Base-by-base conservation (phyloP, 2,329 filamentous ascomycete species). In the Penicillium sp. region DNA sequence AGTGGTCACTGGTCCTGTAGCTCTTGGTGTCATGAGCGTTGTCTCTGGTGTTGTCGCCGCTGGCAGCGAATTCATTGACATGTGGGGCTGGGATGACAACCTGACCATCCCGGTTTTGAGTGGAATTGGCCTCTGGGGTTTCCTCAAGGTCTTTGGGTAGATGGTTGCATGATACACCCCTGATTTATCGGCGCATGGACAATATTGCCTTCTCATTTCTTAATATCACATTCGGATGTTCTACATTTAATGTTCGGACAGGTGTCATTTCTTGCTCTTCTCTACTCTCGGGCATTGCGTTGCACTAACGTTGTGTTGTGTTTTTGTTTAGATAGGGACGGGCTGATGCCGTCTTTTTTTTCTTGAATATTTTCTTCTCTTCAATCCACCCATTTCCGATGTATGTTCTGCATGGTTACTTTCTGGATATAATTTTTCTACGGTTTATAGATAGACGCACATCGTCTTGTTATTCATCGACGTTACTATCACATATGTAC, bases 61-160 rank as follows among this genome's bases (percentile, higher is more conserved):
- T 53, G 86, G 86, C 41, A 97, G 91, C 67, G 94, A 99, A 75
- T 88, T 93, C 14, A 81, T 96, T 42, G 91, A 99, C 75, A 68
- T 97, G 0, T 97, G 91, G 70, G 90, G 91, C 44, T 92, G 91
- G 89, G 94, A 99, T 68, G 94, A 99, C 76, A 99, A 99, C 74
- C 79, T 99, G 65, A 97, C 93, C 46, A 99, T 99, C 72, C 94
- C 94, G 2, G 85, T 96, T 26, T 79, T 99, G 46, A 96, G 91
- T 69, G 91, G 92, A 23, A 75, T 91, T 42, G 92, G 92, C 7
- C 85, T 99, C 57, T 96, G 90, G 87, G 89, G 88, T 0, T 97
- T 99, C 72, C 80, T 97, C 65, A 95, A 89, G 76, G 73, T 91
- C 45, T 97, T 97, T 79, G 87, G 87, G 32, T 72, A 59, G 64